phyloP scores from a whole-genome alignment of 2,329 filamentous ascomycete species.

The Anthostomella pinea region DNA sequence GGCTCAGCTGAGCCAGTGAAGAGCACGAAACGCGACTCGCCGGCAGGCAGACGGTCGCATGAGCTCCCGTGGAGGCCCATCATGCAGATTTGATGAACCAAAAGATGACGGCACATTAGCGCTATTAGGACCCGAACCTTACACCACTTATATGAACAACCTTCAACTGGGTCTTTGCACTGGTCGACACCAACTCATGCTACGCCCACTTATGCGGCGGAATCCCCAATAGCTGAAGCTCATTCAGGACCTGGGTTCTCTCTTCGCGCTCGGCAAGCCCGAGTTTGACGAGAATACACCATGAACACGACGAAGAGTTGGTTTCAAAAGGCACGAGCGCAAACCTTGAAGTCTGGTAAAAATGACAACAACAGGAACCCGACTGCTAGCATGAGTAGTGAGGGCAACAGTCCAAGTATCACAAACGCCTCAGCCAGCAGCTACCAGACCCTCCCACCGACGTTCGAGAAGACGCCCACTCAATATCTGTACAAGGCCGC shows the following conservation, averaged over 20 bases:
- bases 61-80: too few species aligned
- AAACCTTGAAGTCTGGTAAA: constrained; percentile 2
- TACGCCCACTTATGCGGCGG: too few species aligned
- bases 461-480: constrained; percentile 2
- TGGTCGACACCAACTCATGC: too few species aligned
- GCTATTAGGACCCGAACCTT: too few species aligned
- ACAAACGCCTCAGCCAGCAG: background rate
- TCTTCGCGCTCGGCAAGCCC: constrained; percentile 2
- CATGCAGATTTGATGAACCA: too few species aligned
- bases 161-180: too few species aligned
- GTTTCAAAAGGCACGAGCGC: constrained; percentile 9
- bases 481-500: constrained; percentile 7
- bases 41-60: too few species aligned
- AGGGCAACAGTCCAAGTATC: background rate
- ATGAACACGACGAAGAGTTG: constrained; percentile 9
- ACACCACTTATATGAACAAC: too few species aligned
- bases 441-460: background rate
- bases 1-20: too few species aligned
- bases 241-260: background rate
- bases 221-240: constrained; percentile 6
- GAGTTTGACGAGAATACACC: constrained; percentile 5
- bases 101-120: too few species aligned
- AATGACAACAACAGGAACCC: background rate
- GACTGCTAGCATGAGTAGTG: constrained; percentile 2
- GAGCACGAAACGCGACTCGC: too few species aligned